A percentile compares a stretch with the other conserved stretches of the same genome.
Conservation (phyloP, 2,329 filamentous ascomycete genomes). For the Pyricularia grisea region DNA sequence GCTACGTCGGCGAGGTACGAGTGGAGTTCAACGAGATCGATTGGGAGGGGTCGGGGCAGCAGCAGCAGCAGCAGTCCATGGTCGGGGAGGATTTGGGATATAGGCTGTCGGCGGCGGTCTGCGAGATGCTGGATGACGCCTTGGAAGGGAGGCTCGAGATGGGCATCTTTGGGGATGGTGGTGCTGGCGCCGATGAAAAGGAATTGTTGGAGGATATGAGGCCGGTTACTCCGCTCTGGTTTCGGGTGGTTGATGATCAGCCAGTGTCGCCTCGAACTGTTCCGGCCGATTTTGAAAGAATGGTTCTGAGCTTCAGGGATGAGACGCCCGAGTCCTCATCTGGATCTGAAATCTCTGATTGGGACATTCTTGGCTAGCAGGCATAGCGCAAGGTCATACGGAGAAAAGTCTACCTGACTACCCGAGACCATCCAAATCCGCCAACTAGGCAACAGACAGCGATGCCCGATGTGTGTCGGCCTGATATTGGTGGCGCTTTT, state of each 20-base stretch:
- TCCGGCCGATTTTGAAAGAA: not conserved
- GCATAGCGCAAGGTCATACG: not conserved
- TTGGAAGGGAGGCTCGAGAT: not conserved
- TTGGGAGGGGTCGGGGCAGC: not conserved
- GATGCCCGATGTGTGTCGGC: too few species aligned
- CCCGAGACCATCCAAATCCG: not conserved
- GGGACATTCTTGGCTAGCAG: not conserved
- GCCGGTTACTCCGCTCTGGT: not conserved
- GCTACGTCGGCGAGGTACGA: not conserved
- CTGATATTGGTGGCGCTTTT: too few species aligned
- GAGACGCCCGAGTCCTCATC: not conserved
- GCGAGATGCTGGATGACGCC: not conserved
- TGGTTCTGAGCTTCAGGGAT: not conserved
- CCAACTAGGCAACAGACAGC: not conserved
- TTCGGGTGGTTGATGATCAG: not conserved
- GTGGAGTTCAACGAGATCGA: not conserved
- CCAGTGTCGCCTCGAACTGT: not conserved
- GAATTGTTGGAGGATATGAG: not conserved
- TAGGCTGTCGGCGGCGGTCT: not conserved
- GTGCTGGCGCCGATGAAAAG: not conserved
- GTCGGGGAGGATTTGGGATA: not conserved
- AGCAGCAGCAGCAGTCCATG: not conserved
- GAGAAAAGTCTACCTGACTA: not conserved
- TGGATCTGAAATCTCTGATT: not conserved
- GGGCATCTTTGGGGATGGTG: not conserved